phyloP scores from a whole-genome alignment of 2,329 filamentous ascomycete genomes.

The Fusarium clavum region DNA sequence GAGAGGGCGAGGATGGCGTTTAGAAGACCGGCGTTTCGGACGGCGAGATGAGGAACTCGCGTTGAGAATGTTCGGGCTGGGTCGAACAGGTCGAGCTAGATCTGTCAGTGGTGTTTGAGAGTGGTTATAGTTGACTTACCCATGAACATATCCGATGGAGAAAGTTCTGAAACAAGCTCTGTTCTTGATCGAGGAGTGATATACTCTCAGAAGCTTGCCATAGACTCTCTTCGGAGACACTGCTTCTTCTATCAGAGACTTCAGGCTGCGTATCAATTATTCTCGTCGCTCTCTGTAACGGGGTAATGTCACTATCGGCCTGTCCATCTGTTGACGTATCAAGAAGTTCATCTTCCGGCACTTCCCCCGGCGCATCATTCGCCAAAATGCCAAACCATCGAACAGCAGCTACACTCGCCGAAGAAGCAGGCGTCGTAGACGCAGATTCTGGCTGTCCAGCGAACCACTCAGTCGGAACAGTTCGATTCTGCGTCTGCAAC shows the following conservation, averaged over 20 bases:
- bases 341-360: constrained; percentile 14
- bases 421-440: constrained; percentile 40
- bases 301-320: constrained; percentile 20
- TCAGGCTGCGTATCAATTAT: constrained; percentile 37
- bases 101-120: background rate
- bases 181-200: constrained; percentile 36
- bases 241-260: background rate
- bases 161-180: constrained; percentile 42
- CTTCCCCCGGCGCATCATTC: constrained; percentile 28
- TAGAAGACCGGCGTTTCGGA: constrained; percentile 64
- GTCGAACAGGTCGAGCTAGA: constrained; percentile 43
- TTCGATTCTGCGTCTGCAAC: constrained; percentile 1
- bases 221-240: constrained; percentile 25
- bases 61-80: constrained; percentile 39
- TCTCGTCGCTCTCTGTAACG: constrained; percentile 32
- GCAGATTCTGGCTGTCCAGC: constrained; percentile 30
- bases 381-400: constrained; percentile 45
- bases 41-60: constrained; percentile 37
- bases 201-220: constrained; percentile 42
- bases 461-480: constrained; percentile 12
- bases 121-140: constrained; percentile 16
- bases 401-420: constrained; percentile 40
- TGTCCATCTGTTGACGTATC: constrained; percentile 7
- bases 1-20: constrained; percentile 68
- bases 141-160: constrained; percentile 43